Evolutionary conservation across 2,329 filamentous ascomycete genomes (phyloP).

Genomic region (Trichoderma atroviride): DNA sequence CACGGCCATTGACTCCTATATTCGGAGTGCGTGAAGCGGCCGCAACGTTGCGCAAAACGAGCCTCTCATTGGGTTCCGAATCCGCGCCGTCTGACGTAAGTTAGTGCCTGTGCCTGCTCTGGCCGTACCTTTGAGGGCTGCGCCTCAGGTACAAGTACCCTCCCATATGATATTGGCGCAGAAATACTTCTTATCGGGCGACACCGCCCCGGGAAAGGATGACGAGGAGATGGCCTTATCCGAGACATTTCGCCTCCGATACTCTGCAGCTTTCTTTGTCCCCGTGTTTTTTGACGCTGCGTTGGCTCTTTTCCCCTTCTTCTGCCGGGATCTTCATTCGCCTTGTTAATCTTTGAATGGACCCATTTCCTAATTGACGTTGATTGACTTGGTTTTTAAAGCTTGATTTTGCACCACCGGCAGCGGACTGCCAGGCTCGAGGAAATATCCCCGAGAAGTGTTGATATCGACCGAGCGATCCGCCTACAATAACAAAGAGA

Average conservation of each 20-base stretch:
- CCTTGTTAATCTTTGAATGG: not conserved
- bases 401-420: not conserved
- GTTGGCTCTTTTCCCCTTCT: not conserved
- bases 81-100: conserved; percentile 16
- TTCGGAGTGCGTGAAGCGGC: not conserved
- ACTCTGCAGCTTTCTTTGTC: not conserved
- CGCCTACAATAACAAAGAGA: not conserved
- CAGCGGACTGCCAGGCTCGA: not conserved
- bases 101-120: not conserved
- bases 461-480: conserved; percentile 23
- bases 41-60: conserved; percentile 14
- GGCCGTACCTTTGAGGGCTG: not conserved
- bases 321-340: not conserved
- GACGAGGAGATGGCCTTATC: not conserved
- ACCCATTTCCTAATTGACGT: not conserved
- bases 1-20: not conserved
- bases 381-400: not conserved
- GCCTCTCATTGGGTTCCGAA: not conserved
- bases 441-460: not conserved
- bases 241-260: not conserved
- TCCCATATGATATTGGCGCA: not conserved
- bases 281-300: not conserved
- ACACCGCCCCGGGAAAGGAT: conserved; percentile 18
- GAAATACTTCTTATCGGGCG: not conserved
- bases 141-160: conserved; percentile 2